Conservation (phyloP, 2,329 filamentous ascomycete species). For the Cercospora sp. region DNA sequence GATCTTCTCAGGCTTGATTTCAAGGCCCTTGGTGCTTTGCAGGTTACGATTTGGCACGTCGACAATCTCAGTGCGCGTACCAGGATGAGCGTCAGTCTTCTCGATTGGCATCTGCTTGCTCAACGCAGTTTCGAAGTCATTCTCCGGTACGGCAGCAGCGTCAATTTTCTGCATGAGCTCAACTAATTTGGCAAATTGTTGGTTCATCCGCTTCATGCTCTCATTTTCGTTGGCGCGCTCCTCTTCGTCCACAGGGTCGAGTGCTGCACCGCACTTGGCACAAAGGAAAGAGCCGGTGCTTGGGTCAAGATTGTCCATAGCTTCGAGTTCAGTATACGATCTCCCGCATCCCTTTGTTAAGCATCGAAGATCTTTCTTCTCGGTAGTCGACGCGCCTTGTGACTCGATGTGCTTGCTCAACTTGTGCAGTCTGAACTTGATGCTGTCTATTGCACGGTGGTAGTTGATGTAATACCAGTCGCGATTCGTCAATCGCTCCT, state of each 20-base stretch:
- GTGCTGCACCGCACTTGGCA: slow-evolving; percentile 68
- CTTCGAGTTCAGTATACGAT: slow-evolving; percentile 88
- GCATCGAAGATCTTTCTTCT: slow-evolving; percentile 92
- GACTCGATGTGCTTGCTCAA: slow-evolving; percentile 87
- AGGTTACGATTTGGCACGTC: slow-evolving; percentile 38
- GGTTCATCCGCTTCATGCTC: slow-evolving; percentile 71
- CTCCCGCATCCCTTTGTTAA: slow-evolving; percentile 66
- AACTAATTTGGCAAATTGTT: slow-evolving; percentile 76
- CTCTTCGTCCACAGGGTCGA: slow-evolving; percentile 64
- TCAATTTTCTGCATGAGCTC: slow-evolving; percentile 76
- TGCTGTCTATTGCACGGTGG: slow-evolving; percentile 88
- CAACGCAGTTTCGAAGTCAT: slow-evolving; percentile 70
- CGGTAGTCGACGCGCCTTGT: slow-evolving; percentile 71
- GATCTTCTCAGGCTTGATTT: slow-evolving; percentile 40
- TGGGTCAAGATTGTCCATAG: slow-evolving; percentile 71
- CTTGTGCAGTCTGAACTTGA: slow-evolving; percentile 89
- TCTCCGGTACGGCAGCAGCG: slow-evolving; percentile 67
- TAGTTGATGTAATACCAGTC: slow-evolving; percentile 99
- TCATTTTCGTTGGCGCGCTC: slow-evolving; percentile 57
- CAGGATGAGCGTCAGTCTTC: slow-evolving; percentile 67
- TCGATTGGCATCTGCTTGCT: slow-evolving; percentile 63
- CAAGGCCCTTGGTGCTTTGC: slow-evolving; percentile 38
- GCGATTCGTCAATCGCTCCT: slow-evolving; percentile 49
- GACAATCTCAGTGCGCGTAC: slow-evolving; percentile 43
- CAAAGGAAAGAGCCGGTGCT: slow-evolving; percentile 66